phyloP scores from a whole-genome alignment of 345 rosid species.

The Hibiscus mutabilis region DNA sequence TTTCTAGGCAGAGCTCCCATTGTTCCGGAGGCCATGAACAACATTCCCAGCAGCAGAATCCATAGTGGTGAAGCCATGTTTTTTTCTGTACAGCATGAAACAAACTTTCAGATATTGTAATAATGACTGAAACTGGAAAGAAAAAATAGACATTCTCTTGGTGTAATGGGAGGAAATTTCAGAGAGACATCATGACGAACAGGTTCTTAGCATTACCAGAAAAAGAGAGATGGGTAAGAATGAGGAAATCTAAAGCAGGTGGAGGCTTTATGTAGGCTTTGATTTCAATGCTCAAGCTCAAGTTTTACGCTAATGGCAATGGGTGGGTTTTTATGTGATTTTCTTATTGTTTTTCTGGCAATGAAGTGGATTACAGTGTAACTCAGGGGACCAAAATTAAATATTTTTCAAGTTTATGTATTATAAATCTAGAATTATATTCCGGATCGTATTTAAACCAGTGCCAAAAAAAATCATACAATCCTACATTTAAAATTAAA shows the following conservation, averaged over 20 bases:
- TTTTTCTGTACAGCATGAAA: neutral
- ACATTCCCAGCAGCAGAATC: conserved; percentile 25
- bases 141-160: neutral
- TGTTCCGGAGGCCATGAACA: conserved; percentile 40
- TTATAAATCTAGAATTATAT: too few species aligned
- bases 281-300: neutral
- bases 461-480: too few species aligned
- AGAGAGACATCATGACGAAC: neutral
- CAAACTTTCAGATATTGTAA: neutral
- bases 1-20: conserved; percentile 48
- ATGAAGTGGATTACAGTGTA: too few species aligned
- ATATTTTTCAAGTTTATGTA: too few species aligned
- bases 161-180: neutral
- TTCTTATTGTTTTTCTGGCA: too few species aligned
- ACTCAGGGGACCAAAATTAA: too few species aligned
- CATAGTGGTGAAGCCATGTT: conserved; percentile 24
- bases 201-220: neutral
- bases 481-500: too few species aligned
- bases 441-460: too few species aligned
- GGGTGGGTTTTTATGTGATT: too few species aligned
- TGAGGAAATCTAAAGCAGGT: neutral
- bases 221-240: neutral
- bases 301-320: too few species aligned
- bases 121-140: neutral
- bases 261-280: neutral